Percentiles rank a stretch among this genome's conserved stretches.
phyloP scores from a whole-genome alignment of 257 asterid species.

The Paulownia fortunei region DNA sequence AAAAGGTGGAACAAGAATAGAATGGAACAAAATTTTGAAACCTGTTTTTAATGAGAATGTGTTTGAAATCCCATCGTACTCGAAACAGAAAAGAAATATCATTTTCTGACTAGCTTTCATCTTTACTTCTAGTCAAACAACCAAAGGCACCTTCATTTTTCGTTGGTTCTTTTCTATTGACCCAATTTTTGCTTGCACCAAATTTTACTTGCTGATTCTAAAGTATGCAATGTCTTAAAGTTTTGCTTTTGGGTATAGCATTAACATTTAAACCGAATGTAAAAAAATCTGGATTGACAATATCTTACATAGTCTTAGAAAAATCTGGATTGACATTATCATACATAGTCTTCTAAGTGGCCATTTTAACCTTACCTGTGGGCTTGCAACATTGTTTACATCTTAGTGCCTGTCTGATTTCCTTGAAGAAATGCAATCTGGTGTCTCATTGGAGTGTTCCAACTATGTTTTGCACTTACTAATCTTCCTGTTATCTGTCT shows the following conservation, averaged over 20 bases:
- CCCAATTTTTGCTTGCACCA: background rate
- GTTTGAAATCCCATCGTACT: background rate
- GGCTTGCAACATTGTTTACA: background rate
- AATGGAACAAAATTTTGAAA: background rate
- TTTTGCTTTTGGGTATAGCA: too few species aligned
- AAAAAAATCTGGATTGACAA: too few species aligned
- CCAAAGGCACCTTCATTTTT: background rate
- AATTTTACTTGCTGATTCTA: background rate
- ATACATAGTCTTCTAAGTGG: background rate
- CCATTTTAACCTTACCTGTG: background rate
- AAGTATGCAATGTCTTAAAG: background rate
- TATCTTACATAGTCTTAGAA: too few species aligned
- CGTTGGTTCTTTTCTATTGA: background rate
- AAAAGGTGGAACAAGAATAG: background rate
- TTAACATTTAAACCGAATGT: too few species aligned
- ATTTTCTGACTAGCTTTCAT: background rate
- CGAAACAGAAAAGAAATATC: background rate
- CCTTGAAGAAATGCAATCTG: background rate
- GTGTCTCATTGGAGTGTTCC: background rate
- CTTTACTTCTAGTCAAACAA: background rate
- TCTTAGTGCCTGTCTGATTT: background rate
- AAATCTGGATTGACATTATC: background rate
- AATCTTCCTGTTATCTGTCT: slow-evolving; percentile 17
- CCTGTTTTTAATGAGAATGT: background rate
- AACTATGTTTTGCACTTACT: slow-evolving; percentile 10